Base-by-base conservation (phyloP, 768 basidiomycete species). In the Pleurotus ostreatus region DNA sequence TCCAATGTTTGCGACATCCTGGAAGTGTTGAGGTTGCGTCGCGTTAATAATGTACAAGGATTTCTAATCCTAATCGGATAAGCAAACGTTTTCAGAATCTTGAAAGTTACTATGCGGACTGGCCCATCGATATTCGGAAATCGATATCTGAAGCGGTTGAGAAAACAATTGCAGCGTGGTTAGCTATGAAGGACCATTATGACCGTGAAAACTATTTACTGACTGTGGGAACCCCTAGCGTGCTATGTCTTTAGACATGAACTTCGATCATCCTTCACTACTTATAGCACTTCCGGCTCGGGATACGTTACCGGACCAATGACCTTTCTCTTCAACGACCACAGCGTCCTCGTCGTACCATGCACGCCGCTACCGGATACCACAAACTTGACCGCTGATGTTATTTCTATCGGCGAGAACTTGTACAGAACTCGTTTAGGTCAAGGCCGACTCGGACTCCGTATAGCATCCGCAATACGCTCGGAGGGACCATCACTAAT, bases 1-100 rank as follows among this genome's bases (percentile, higher is more conserved):
- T 86, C 84, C 63, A 86, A 79, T 49, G 85, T 85, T 67, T 82
- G 81, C 53, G 83, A 77, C 82, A 84, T 85, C 57, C 44, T 65
- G 58, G 60, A 62, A 40, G 56, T 53, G 40, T 9, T 5, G 25
- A 46, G 48, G 52, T 26, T 40, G 58, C 55, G 66, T 60, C 45
- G 60, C 37, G 54, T 49, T 61, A 62, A 62, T 69, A 71, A 65
- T 66, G 65, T 70, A 70, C 70, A 71, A 69, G 65, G 67, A 72
- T 69, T 68, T 55, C 61, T 64, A 65, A 70, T 68, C 66, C 70
- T 68, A 52, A 57, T 52, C 43, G 68, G 59, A 62, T 61, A 62
- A 61, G 56, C 61, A 61, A 67, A 66, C 55, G 46, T n/a, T 57
- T 51, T 44, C 38, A 23, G 56, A 38, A 39, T 57, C 44, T 46